phyloP scores from a whole-genome alignment of 163 green algal species.

The Scenedesmus sp. region DNA sequence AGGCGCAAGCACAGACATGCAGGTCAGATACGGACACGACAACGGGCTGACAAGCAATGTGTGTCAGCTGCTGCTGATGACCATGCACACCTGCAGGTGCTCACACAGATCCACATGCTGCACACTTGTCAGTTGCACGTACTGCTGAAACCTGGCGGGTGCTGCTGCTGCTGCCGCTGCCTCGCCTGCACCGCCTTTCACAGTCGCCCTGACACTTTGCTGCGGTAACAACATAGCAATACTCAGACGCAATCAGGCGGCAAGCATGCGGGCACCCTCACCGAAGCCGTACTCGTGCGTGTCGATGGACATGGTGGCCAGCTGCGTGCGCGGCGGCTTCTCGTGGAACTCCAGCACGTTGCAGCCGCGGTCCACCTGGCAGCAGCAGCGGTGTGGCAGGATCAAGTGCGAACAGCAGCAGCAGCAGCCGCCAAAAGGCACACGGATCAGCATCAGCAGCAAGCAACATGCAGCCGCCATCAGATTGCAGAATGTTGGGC shows the following conservation, averaged over 20 bases:
- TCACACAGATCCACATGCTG: too few relatives aligned
- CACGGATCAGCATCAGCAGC: background rate
- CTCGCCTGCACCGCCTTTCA: background rate
- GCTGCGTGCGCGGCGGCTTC: conserved; percentile 89
- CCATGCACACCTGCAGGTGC: too few relatives aligned
- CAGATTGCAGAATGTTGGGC: background rate
- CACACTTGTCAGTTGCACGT: too few relatives aligned
- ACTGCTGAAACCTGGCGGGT: too few relatives aligned
- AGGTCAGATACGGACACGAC: background rate
- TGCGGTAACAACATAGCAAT: background rate
- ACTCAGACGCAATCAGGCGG: too few relatives aligned
- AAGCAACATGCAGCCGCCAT: background rate
- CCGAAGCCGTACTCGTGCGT: conserved; percentile 40
- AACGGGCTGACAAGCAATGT: background rate
- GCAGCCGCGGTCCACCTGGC: conserved; percentile 40
- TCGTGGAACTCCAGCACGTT: conserved; percentile 83
- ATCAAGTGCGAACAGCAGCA: background rate
- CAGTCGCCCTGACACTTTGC: background rate
- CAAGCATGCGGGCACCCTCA: background rate
- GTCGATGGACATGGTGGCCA: conserved; percentile 79
- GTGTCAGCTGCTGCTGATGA: background rate
- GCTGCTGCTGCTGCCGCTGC: background rate
- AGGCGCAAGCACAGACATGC: background rate
- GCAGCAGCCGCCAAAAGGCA: background rate
- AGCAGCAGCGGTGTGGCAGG: background rate